Conservation (phyloP, 73 alveolate species). For the Paramecium bursaria region DNA sequence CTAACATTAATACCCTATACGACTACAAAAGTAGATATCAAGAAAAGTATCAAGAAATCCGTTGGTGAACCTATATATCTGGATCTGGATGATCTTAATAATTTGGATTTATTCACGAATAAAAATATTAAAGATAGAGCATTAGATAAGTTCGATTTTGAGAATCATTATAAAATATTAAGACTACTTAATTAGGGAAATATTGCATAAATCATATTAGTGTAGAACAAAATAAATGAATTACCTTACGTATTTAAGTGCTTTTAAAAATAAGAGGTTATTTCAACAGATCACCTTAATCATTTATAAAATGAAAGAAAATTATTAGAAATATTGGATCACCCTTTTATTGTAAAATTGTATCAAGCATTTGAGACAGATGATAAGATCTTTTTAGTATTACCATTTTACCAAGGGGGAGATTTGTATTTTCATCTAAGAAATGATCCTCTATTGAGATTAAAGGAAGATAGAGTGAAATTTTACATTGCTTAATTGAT, state of each 20-base stretch:
- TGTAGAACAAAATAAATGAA: constrained; percentile 76
- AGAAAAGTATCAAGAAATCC: constrained; percentile 73
- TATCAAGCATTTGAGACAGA: constrained; percentile 91
- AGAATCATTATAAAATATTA: constrained; percentile 74
- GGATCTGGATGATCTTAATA: constrained; percentile 49
- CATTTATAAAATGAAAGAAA: constrained; percentile 89
- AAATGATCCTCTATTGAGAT: constrained; percentile 79
- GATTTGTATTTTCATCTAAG: constrained; percentile 91
- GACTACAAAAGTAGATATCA: constrained; percentile 81
- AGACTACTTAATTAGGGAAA: constrained; percentile 91
- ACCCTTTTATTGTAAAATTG: constrained; percentile 90
- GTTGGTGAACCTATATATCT: constrained; percentile 70
- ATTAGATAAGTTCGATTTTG: constrained; percentile 19
- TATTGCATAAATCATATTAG: constrained; percentile 90
- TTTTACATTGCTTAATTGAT: constrained; percentile 88
- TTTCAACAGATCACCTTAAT: constrained; percentile 86
- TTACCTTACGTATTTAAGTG: constrained; percentile 90
- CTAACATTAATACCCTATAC: constrained; percentile 74
- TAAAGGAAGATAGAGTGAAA: constrained; percentile 86
- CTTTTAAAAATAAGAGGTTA: constrained; percentile 87
- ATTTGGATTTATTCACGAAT: constrained; percentile 41
- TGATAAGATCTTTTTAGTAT: constrained; percentile 87
- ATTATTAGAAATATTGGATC: constrained; percentile 82
- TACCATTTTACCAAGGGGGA: constrained; percentile 94
- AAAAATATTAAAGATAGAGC: constrained; percentile 52